A percentile compares a stretch with the other conserved stretches of the same genome.
Conservation (phyloP, 768 basidiomycete genomes). For the Lactifluus volemus region DNA sequence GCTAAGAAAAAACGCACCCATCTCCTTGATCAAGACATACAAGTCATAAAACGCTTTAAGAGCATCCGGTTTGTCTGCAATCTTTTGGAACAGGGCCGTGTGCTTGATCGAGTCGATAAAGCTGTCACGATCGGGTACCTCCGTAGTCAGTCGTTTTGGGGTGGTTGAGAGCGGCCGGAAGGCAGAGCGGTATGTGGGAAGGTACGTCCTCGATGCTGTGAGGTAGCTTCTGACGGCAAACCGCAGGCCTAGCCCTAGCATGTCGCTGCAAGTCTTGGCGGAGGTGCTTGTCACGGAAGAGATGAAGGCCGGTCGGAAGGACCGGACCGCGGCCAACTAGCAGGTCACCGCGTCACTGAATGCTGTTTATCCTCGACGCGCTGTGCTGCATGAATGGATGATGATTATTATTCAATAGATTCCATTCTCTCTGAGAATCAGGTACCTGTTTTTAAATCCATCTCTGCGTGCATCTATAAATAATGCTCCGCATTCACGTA, state of each 20-base stretch:
- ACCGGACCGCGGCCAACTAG: neutral
- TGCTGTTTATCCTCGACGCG: neutral
- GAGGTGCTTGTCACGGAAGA: too few relatives aligned
- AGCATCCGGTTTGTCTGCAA: conserved; percentile 42
- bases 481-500: conserved; percentile 24
- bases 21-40: conserved; percentile 36
- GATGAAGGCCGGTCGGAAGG: neutral
- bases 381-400: conserved; percentile 47
- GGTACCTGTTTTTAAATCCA: conserved; percentile 30
- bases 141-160: conserved; percentile 26
- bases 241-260: conserved; percentile 1
- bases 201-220: neutral
- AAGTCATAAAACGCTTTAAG: conserved; percentile 40
- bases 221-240: neutral
- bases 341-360: too few relatives aligned
- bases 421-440: conserved; percentile 90
- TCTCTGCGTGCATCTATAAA: neutral
- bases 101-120: conserved; percentile 37
- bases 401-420: conserved; percentile 89
- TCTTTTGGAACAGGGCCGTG: conserved; percentile 38
- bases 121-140: conserved; percentile 21
- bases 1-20: conserved; percentile 29
- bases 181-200: neutral
- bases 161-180: conserved; percentile 26
- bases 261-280: neutral